Percentiles rank a stretch among this genome's conserved stretches.
phyloP scores from a whole-genome alignment of 2,329 filamentous ascomycete species.

The Aureobasidium vineae region DNA sequence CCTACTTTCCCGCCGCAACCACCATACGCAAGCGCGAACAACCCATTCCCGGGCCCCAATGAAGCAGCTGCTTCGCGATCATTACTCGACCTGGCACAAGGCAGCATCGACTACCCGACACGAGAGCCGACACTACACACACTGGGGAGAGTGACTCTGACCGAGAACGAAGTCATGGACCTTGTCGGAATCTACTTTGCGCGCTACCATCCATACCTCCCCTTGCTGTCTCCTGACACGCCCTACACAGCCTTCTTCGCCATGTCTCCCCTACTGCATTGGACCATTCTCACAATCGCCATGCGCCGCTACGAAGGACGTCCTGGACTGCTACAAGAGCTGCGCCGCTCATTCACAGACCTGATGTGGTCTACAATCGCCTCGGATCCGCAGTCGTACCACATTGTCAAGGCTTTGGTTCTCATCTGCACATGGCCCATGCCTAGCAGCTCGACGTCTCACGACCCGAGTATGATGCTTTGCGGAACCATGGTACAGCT shows the following conservation, averaged over 20 bases:
- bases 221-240: constrained; percentile 70
- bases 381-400: constrained; percentile 74
- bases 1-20: neutral
- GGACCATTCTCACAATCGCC: constrained; percentile 75
- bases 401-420: constrained; percentile 77
- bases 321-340: constrained; percentile 62
- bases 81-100: constrained; percentile 42
- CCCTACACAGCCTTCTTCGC: constrained; percentile 61
- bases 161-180: constrained; percentile 46
- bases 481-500: constrained; percentile 85
- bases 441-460: constrained; percentile 75
- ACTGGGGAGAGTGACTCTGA: constrained; percentile 51
- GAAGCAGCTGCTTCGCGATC: constrained; percentile 42
- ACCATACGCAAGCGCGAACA: constrained; percentile 26
- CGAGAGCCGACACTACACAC: constrained; percentile 59
- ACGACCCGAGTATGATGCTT: constrained; percentile 77
- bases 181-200: constrained; percentile 74
- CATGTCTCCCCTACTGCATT: constrained; percentile 79
- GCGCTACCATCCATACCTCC: constrained; percentile 73
- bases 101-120: constrained; percentile 48
- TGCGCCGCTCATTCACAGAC: constrained; percentile 65
- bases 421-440: constrained; percentile 79
- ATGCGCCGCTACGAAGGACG: constrained; percentile 67
- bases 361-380: constrained; percentile 75
- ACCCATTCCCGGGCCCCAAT: constrained; percentile 38